These are phyloP conservation scores for Brettanomyces sp. DNA, from an alignment of 805 yeast species.

Conservation along the genomic window DNA sequence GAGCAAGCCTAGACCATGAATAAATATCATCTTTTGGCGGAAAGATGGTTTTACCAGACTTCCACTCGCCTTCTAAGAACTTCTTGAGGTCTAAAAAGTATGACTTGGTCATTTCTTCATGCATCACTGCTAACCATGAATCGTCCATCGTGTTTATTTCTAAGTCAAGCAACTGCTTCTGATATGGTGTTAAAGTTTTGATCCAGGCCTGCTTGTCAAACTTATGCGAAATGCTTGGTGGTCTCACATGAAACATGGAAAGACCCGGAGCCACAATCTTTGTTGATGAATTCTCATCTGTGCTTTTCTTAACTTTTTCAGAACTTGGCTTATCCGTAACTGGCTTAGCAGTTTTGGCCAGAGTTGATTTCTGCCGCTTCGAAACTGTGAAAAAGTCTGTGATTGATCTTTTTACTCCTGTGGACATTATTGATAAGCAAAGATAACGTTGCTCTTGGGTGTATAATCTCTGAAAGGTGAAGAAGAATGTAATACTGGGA, in stretches of 20 bases:
- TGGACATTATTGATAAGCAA: not conserved
- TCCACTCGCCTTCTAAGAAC: conserved; percentile 43
- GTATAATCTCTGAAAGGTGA: no score
- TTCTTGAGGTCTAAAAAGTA: conserved; percentile 68
- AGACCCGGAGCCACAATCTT: not conserved
- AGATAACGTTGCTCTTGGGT: no score
- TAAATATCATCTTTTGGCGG: conserved; percentile 75
- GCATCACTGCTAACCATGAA: conserved; percentile 68
- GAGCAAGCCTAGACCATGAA: conserved; percentile 87
- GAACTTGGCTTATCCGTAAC: not conserved
- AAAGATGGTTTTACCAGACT: conserved; percentile 41
- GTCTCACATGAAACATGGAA: conserved; percentile 1
- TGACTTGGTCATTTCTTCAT: conserved; percentile 70
- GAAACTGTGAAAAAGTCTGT: conserved; percentile 10
- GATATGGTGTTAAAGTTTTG: conserved; percentile 35
- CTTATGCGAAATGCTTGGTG: conserved; percentile 1
- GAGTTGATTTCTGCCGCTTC: conserved; percentile 6
- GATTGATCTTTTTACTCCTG: conserved; percentile 7
- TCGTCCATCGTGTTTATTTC: conserved; percentile 67
- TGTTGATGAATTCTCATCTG: not conserved
- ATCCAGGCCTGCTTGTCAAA: conserved; percentile 51
- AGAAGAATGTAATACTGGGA: no score
- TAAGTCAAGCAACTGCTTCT: conserved; percentile 41
- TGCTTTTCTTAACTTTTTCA: not conserved
- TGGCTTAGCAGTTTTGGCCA: not conserved